Conservation (phyloP, 202 grass and related monocot genomes). For the Bolboschoenoplectus hybrid region DNA sequence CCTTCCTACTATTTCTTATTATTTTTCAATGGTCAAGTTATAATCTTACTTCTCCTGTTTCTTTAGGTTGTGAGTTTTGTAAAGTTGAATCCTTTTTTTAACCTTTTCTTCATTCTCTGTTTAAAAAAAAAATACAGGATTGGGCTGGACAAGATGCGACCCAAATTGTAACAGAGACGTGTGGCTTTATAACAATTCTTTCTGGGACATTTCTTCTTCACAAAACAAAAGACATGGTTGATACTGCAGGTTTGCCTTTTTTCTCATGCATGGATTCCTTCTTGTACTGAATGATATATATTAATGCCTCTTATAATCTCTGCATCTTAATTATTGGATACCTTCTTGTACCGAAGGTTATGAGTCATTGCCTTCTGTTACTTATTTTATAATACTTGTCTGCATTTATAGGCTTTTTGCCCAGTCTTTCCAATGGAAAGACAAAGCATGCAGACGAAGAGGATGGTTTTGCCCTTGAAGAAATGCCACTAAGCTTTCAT, state of each 20-base stretch:
- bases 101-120: slow-evolving; percentile 7
- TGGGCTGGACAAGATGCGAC: slow-evolving; percentile 91
- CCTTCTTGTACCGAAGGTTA: neutral
- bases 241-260: slow-evolving; percentile 27
- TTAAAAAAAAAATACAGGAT: slow-evolving; percentile 59
- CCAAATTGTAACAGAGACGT: slow-evolving; percentile 85
- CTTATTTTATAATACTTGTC: neutral
- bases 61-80: neutral
- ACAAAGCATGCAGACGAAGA: slow-evolving; percentile 32
- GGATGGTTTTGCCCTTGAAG: slow-evolving; percentile 35
- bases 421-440: slow-evolving; percentile 26
- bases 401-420: slow-evolving; percentile 31
- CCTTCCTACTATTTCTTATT: slow-evolving; percentile 13
- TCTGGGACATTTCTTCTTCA: slow-evolving; percentile 98
- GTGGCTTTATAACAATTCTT: slow-evolving; percentile 93
- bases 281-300: neutral
- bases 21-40: neutral
- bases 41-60: neutral
- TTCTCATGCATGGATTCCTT: neutral
- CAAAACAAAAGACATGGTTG: slow-evolving; percentile 43
- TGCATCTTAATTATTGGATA: neutral
- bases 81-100: neutral
- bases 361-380: neutral
- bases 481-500: slow-evolving; percentile 34
- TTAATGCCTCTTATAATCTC: neutral